Evolutionary conservation across 169 alveolate genomes (phyloP).

Genomic region (Cryptosporidium muris): DNA sequence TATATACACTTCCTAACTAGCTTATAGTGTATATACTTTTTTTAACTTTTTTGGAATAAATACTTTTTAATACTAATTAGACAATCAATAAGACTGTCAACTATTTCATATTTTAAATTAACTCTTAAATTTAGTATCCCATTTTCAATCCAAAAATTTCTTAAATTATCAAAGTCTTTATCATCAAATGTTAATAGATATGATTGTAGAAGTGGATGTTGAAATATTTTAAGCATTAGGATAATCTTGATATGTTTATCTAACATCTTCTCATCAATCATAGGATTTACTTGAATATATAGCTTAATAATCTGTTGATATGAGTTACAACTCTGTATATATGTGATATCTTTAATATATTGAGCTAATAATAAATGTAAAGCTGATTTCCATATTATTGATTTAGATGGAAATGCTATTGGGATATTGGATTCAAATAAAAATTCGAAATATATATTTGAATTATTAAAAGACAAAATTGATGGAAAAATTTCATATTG

Average conservation of each 20-base stretch:
- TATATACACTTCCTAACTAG: too few species aligned
- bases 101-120: background rate
- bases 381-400: slow-evolving; percentile 54
- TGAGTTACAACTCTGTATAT: slow-evolving; percentile 24
- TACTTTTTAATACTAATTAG: background rate
- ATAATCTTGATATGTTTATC: slow-evolving; percentile 11
- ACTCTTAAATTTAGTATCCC: slow-evolving; percentile 2
- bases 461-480: slow-evolving; percentile 5
- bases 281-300: background rate
- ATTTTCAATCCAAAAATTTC: slow-evolving; percentile 26
- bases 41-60: slow-evolving; percentile 6
- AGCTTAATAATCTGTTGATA: slow-evolving; percentile 18
- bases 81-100: too few species aligned
- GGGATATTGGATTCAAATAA: slow-evolving; percentile 53
- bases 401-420: slow-evolving; percentile 48
- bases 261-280: slow-evolving; percentile 4
- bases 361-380: slow-evolving; percentile 58
- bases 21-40: background rate
- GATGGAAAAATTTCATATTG: slow-evolving; percentile 58
- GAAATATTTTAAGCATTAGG: slow-evolving; percentile 34
- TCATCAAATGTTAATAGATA: slow-evolving; percentile 21
- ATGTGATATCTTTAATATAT: slow-evolving; percentile 1
- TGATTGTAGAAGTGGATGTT: slow-evolving; percentile 34
- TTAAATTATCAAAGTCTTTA: slow-evolving; percentile 19
- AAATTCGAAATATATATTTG: slow-evolving; percentile 23